Evolutionary conservation across 805 yeast species (phyloP), one percentile per base, ranked within the genome.

Genomic region (Kodamaea kakaduensis): DNA sequence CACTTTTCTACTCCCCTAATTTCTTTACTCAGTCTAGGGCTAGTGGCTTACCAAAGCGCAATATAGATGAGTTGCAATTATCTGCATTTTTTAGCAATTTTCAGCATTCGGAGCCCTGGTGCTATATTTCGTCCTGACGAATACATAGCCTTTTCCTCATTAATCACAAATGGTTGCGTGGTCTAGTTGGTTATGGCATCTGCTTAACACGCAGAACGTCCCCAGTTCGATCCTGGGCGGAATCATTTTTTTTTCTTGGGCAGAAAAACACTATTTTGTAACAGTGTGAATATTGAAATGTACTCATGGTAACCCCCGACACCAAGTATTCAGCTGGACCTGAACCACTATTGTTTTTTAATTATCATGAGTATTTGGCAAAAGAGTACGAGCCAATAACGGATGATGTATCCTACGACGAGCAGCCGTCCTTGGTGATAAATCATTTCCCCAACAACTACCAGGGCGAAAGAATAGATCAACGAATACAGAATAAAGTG

Each of bases 221-320:
- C 96, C 97, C 96, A 88, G 97, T 90, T 90, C 97, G 96, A 90
- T 87, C 97, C 97, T 89, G 97, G 97, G 97, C 88, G 84, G 81
- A 86, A 83, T 87, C 96, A 88, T 28, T 25, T 17, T 34, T 34
- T 34, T 22, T 18, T 25, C 12, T 20, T 18, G n/a, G n/a, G n/a
- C n/a, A n/a, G n/a, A n/a, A n/a, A n/a, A n/a, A n/a, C n/a, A n/a
- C n/a, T n/a, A n/a, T n/a, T n/a, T n/a, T n/a, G n/a, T n/a, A n/a
- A n/a, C n/a, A n/a, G n/a, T n/a, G n/a, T n/a, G n/a, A n/a, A n/a
- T n/a, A n/a, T n/a, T n/a, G n/a, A n/a, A n/a, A n/a, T n/a, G n/a
- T n/a, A n/a, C n/a, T n/a, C n/a, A n/a, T n/a, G n/a, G 17, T 6
- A n/a, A 16, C 29, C 5, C 29, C 29, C 6, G 29, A 26, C 29